These are phyloP conservation scores for Boletus pseudo-olivaceus DNA, from an alignment of 768 basidiomycete genomes.

Conservation along the genomic window DNA sequence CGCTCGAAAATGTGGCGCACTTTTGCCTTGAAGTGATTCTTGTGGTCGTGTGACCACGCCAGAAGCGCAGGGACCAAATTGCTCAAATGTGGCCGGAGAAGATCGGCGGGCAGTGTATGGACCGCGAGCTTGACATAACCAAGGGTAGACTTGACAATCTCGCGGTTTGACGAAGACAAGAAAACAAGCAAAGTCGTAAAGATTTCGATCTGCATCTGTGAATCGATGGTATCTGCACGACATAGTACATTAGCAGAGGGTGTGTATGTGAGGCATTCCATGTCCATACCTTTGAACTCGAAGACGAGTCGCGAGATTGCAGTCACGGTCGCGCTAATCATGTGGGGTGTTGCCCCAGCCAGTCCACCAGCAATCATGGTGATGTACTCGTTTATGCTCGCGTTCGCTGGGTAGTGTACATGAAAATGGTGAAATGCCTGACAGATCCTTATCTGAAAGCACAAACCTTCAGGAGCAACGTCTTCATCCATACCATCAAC, in stretches of 20 bases:
- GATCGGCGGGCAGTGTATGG: constrained; percentile 71
- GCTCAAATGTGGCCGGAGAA: constrained; percentile 74
- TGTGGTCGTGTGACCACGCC: constrained; percentile 94
- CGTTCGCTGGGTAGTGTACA: constrained; percentile 44
- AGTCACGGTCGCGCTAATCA: constrained; percentile 97
- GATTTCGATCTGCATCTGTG: constrained; percentile 77
- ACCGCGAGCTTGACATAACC: constrained; percentile 93
- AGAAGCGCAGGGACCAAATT: constrained; percentile 81
- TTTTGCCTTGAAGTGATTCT: constrained; percentile 97
- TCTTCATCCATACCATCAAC: constrained; percentile 85
- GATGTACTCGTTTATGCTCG: constrained; percentile 86
- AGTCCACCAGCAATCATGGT: constrained; percentile 96
- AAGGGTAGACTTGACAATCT: constrained; percentile 95
- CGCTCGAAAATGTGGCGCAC: constrained; percentile 97
- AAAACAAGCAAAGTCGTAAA: constrained; percentile 86
- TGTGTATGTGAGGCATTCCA: not conserved
- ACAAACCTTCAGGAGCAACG: constrained; percentile 40
- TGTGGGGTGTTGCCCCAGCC: constrained; percentile 90
- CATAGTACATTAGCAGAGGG: not conserved
- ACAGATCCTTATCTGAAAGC: not conserved
- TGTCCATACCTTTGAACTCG: constrained; percentile 80
- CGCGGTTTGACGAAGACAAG: constrained; percentile 89
- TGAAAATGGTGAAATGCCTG: constrained; percentile 3
- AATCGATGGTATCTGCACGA: constrained; percentile 58
- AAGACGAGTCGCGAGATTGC: constrained; percentile 91